Base-by-base conservation (phyloP, 2,329 filamentous ascomycete species). In the Teratosphaeria pseudoeucalypti region DNA sequence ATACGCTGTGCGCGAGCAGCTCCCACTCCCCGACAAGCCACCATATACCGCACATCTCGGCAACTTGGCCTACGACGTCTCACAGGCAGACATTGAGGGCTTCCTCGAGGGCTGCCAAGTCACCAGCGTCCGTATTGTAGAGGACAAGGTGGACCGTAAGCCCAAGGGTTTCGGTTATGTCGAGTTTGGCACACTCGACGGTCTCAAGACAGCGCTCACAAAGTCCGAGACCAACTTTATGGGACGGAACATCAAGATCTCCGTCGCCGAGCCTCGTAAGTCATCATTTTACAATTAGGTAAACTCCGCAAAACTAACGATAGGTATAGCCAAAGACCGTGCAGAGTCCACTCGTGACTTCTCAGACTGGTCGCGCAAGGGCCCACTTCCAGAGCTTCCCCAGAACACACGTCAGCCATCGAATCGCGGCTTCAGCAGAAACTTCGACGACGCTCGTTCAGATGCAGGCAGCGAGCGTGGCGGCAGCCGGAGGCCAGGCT, bases 101-200 rank as follows among this genome's bases (percentile, higher is more conserved):
- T 94, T 97, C 72, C 95, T 99, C 72, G 78, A 81, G 57, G 89
- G 82, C 59, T 96, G 92, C 75, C 83, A 90, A 65, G 87, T 96
- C 68, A 88, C 88, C 66, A 96, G 85, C 73, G 90, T 99, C 66
- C 89, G 94, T 70, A 91, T 99, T 69, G 95, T 99, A 64, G 92
- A 96, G 79, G 95, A 99, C 77, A 94, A 92, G 72, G 82, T 96
- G 74, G 88, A 94, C 72, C 85, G 88, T 75, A 91, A 92, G 71
- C 94, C 94, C 65, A 99, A 99, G 81, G 94, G 94, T 55, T 99
- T 99, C 70, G 94, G 92, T 63, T 99, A 99, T 74, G 92, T 95
- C 65, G 94, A 99, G 75, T 99, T 99, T 71, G 85, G 82, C 66
- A 87, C 85, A 57, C 78, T 94, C 53, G 92, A 97, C 56, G 92